Evolutionary conservation across 1,284 basidiomycete species (phyloP), one percentile per base, ranked within the genome.

Genomic region (Megacollybia platyphylla): DNA sequence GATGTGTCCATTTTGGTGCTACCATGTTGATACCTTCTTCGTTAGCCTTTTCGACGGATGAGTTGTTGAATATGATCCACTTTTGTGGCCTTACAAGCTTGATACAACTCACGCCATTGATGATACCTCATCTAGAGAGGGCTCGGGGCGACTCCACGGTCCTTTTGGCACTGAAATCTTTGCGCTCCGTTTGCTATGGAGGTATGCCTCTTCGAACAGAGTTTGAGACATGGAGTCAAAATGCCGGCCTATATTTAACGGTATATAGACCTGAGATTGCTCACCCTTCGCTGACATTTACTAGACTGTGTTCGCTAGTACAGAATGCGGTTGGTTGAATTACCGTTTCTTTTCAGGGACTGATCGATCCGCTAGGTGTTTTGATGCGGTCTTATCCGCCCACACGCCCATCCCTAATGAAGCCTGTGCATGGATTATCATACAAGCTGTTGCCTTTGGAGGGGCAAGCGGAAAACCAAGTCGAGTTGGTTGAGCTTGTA

Each of bases 111-210:
- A 59, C 13, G 55, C 57, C n/a, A 54, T 49, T 40, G 49, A 60
- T 5, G 42, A 58, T 8, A 40, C 40, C n/a, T 49, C 54, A 8
- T 57, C 59, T 10, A 50, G 52, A 7, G 40, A 36, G 9, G 46
- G 56, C 36, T 29, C 44, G 0, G 47, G 51, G 3, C 49, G 57
- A 44, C 57, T 6, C 31, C 3, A 15, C 6, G 6, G 11, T 34
- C 4, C 31, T 34, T 2, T 35, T 44, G 1, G 55, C 57, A 1
- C 47, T 62, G 7, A 45, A 53, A 29, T 36, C 44, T 11, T 45
- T 62, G 51, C 46, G 52, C 5, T 56, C 61, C 44, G 53, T 60
- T 20, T 49, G 48, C 0, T 60, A 55, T 37, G 58, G 55, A 1
- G 58, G 58, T 6, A 53, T 52, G 10, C 39, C 55, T 0, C 39